Percentiles rank a stretch among this genome's conserved stretches.
Conservation (phyloP, 2,329 filamentous ascomycete species). For the Lasiodiplodia hormozganensis region DNA sequence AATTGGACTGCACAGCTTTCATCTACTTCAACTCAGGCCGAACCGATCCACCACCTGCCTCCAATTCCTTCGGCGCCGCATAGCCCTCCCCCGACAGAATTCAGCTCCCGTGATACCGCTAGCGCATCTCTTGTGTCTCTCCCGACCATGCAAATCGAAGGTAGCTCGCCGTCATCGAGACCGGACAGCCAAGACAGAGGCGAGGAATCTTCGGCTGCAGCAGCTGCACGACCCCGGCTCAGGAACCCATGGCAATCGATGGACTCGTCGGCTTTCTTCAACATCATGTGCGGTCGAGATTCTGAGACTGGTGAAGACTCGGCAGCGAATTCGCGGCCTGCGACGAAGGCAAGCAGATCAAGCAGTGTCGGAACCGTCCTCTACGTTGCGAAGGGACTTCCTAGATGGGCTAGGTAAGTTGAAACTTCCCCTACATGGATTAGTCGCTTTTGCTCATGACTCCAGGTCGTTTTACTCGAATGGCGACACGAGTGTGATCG, state of each 20-base stretch:
- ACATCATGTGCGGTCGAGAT: constrained; percentile 9
- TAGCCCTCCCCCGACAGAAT: not conserved
- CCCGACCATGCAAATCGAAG: constrained; percentile 16
- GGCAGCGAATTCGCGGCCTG: constrained; percentile 2
- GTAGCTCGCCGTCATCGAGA: constrained; percentile 2
- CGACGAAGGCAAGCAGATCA: constrained; percentile 12
- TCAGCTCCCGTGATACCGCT: not conserved
- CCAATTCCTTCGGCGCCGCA: constrained; percentile 8
- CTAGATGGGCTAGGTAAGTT: constrained; percentile 28
- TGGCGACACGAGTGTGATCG: constrained; percentile 18
- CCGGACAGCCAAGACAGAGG: not conserved
- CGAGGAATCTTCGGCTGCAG: constrained; percentile 12
- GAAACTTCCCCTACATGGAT: too few species aligned
- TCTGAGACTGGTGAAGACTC: not conserved
- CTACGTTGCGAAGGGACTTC: constrained; percentile 9
- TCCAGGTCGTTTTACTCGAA: constrained; percentile 19
- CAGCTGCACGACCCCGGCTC: constrained; percentile 11
- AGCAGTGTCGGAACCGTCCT: constrained; percentile 14
- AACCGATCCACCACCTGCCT: not conserved
- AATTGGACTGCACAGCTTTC: constrained; percentile 9
- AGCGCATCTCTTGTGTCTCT: constrained; percentile 13
- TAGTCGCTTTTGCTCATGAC: not conserved
- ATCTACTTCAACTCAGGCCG: not conserved
- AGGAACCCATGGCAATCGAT: constrained; percentile 26
- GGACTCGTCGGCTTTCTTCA: constrained; percentile 22